Base-by-base conservation (phyloP, 371 early-diverging fungal species). In the Chytridiales sp. region DNA sequence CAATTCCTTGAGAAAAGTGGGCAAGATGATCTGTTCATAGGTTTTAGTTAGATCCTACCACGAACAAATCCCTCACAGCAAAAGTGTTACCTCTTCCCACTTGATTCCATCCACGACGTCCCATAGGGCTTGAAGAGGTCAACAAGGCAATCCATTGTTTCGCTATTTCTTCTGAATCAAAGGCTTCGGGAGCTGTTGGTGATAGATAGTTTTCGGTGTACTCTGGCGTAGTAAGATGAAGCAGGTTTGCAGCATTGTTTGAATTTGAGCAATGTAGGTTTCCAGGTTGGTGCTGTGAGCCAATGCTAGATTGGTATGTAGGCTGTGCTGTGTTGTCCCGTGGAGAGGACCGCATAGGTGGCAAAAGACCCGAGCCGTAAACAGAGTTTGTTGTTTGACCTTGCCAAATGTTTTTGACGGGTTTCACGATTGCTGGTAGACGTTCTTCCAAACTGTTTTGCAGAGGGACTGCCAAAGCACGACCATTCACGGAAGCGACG, bases 101-200 rank as follows among this genome's bases (percentile, higher is more conserved):
- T 21, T 53, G 56, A 40, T 55, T 62, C 62, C 62, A 62, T 2
- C 62, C 62, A 4, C 62, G 43, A 34, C 62, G 43, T 24, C 62
- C 62, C 15, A 62, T 56, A 4, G 62, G 62, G 31, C 54, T 56
- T 17, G 62, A 56, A 19, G 55, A 19, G 5, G 27, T 36, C 32
- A 62, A 31, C 48, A 62, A 48, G 19, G 55, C 62, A 29, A 36
- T 62, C 62, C 62, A 62, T 15, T 53, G 55, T 22, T 46, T 46
- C 26, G 40, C 22, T 13, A 36, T 56, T 15, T 11, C 42, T 22
- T 62, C 62, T 36, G 59, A 30, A 4, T 22, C 22, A 21, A 53
- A 39, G 30, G n/a, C n/a, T n/a, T n/a, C n/a, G n/a, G n/a, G n/a
- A n/a, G n/a, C n/a, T n/a, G n/a, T n/a, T n/a, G n/a, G n/a, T n/a